A percentile compares a stretch with the other conserved stretches of the same genome.
These are phyloP conservation scores for Candida gorgasii DNA, from an alignment of 805 yeast genomes.

Conservation along the genomic window DNA sequence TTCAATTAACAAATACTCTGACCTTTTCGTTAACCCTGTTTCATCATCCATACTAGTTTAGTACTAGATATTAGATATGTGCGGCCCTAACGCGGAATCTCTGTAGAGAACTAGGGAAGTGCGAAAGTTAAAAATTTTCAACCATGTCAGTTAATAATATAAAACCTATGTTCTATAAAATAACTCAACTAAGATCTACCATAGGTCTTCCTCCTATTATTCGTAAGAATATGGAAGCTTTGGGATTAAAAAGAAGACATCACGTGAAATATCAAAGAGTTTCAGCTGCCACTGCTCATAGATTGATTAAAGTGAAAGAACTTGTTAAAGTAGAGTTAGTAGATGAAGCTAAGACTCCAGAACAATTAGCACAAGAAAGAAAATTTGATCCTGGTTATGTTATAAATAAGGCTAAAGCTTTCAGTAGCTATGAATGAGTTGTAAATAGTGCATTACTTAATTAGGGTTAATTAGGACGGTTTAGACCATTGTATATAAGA, in stretches of 20 bases:
- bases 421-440: conserved; percentile 10
- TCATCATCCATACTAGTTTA: conserved; percentile 2
- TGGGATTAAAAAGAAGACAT: conserved; percentile 78
- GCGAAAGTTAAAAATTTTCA: not conserved
- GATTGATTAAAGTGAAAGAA: conserved; percentile 80
- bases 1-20: conserved; percentile 2
- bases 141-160: conserved; percentile 7
- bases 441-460: not conserved
- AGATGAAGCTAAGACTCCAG: conserved; percentile 49
- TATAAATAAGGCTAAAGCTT: conserved; percentile 15
- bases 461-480: not conserved
- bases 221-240: conserved; percentile 61
- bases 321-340: conserved; percentile 79
- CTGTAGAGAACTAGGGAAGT: no score
- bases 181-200: conserved; percentile 77
- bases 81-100: no score
- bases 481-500: conserved; percentile 6
- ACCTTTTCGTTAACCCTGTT: conserved; percentile 2
- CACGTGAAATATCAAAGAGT: conserved; percentile 71
- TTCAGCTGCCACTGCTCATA: conserved; percentile 81
- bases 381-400: conserved; percentile 65
- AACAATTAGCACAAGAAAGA: conserved; percentile 55
- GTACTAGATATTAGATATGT: not conserved
- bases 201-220: conserved; percentile 78
- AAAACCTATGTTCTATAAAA: conserved; percentile 40